phyloP scores from a whole-genome alignment of 1,284 basidiomycete species.

The Exobasidium rhododendri region DNA sequence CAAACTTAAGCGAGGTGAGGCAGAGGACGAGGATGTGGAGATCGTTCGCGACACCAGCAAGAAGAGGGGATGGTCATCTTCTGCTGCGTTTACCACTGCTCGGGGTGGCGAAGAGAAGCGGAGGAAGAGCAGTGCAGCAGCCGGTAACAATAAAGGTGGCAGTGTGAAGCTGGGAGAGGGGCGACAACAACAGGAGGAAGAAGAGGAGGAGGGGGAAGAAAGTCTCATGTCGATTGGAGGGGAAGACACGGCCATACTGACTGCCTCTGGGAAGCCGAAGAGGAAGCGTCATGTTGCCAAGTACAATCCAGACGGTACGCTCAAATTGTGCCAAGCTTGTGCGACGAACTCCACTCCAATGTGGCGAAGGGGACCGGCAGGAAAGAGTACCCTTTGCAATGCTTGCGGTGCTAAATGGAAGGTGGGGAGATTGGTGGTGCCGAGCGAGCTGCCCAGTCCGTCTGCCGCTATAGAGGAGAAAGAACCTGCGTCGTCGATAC shows the following conservation, averaged over 20 bases:
- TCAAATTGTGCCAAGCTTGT: slow-evolving; percentile 51
- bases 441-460: slow-evolving; percentile 18
- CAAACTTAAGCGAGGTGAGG: slow-evolving; percentile 40
- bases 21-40: background rate
- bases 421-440: slow-evolving; percentile 46
- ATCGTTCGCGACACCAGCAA: background rate
- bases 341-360: slow-evolving; percentile 52
- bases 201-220: slow-evolving; percentile 6
- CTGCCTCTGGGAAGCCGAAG: slow-evolving; percentile 19
- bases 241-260: background rate
- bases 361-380: slow-evolving; percentile 50
- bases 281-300: slow-evolving; percentile 51
- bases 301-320: slow-evolving; percentile 49
- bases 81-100: background rate
- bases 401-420: slow-evolving; percentile 53
- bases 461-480: background rate
- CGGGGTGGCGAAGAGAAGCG: background rate
- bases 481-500: background rate
- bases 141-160: background rate
- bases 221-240: background rate
- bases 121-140: background rate
- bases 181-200: background rate
- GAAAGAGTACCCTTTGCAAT: slow-evolving; percentile 49
- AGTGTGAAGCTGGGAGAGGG: background rate
- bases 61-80: background rate